Base-by-base conservation (phyloP, 1,284 basidiomycete genomes). In the Dichomitus squalens region DNA sequence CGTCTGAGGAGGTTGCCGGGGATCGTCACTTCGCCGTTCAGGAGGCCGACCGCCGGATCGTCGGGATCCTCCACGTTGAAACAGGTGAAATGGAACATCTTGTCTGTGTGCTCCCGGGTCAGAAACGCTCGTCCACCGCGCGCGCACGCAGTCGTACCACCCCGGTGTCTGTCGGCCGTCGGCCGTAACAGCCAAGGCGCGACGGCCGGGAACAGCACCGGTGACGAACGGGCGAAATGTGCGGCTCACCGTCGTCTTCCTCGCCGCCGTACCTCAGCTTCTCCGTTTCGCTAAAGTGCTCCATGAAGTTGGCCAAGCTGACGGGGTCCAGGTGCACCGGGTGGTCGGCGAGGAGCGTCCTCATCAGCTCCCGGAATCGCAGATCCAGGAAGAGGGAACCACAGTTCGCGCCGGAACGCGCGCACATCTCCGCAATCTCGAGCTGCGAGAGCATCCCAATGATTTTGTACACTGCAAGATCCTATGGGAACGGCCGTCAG, bases 381-480 rank as follows among this genome's bases (percentile, higher is more conserved):
- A 93, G 74, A 73, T 93, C 92, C 57, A 93, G 81, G 74, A 93
- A 93, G 43, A 93, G 76, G 59, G 87, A 89, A 23, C 91, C 92
- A 63, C 90, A 92, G 66, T 90, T 92, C 1, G 89, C 86, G 4
- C 91, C 91, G 39, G 87, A 90, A 49, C 91, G 80, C 11, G 90
- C 89, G 62, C 88, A 90, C 73, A 92, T 87, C 73, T 93, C 91
- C 47, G 90, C 92, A 57, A 93, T 93, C 70, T 93, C 91, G 16
- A 93, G 79, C 65, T 83, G 83, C 7, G 83, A 75, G 68, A 90
- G 78, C 64, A 89, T 82, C 1, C 91, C 92, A 52, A 88, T 87
- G 41, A 93, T 87, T 76, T 89, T 90, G 76, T 93, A 93, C 21
- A 87, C 84, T 11, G 90, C 89, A 0, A 86, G 73, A 61, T 88